Evolutionary conservation across 495 filamentous ascomycete species (phyloP).

Genomic region (Physcia stellaris): DNA sequence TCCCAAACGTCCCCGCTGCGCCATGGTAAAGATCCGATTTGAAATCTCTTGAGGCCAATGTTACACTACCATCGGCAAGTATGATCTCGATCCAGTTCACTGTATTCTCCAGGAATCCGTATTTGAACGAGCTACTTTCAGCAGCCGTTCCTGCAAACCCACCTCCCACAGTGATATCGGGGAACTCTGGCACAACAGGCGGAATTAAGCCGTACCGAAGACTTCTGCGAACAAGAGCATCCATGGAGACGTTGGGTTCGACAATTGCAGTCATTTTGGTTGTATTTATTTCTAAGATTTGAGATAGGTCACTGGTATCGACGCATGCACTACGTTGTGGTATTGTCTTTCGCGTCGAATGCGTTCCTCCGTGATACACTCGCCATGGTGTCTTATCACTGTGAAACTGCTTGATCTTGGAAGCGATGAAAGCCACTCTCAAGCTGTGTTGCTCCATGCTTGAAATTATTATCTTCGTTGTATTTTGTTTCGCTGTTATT

Average conservation of each 20-base stretch:
- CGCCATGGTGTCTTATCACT: no score
- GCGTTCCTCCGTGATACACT: conserved; percentile 67
- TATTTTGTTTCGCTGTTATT: no score
- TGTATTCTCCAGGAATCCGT: conserved; percentile 42
- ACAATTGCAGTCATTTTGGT: conserved; percentile 25
- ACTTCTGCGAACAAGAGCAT: conserved; percentile 29
- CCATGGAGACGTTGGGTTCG: conserved; percentile 42
- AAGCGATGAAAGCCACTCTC: no score
- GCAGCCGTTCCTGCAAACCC: conserved; percentile 41
- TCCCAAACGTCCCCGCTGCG: conserved; percentile 38
- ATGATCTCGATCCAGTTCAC: conserved; percentile 38
- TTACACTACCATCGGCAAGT: conserved; percentile 35
- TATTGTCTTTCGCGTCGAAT: conserved; percentile 45
- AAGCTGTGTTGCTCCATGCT: no score
- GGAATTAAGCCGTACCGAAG: conserved; percentile 29
- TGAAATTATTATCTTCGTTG: no score
- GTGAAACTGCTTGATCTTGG: no score
- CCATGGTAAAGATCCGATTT: conserved; percentile 37
- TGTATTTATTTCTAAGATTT: conserved; percentile 39
- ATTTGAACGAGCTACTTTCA: conserved; percentile 40
- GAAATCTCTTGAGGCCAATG: conserved; percentile 24
- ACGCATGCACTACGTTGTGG: conserved; percentile 32
- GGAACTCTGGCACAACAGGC: conserved; percentile 45
- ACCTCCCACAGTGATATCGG: conserved; percentile 43
- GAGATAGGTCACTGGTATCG: conserved; percentile 39